Percentiles rank a stretch among this genome's conserved stretches.
Conservation (phyloP, 768 basidiomycete species). For the Amanita pallidorosea region DNA sequence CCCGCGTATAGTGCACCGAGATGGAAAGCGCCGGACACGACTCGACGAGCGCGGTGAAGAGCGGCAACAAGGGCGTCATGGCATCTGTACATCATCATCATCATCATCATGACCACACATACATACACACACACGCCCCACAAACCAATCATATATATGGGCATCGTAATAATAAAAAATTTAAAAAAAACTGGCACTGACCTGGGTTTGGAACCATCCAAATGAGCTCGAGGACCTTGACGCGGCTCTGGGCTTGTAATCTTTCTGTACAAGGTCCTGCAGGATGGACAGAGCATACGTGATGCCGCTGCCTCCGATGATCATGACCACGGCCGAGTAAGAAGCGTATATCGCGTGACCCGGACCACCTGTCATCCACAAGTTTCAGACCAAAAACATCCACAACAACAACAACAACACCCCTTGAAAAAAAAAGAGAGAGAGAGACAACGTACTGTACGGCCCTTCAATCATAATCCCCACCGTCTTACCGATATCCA, state of each 20-base stretch:
- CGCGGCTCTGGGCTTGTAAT: constrained; percentile 37
- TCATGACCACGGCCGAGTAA: constrained; percentile 57
- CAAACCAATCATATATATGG: no score
- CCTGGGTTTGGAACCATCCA: constrained; percentile 53
- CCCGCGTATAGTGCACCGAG: constrained; percentile 2
- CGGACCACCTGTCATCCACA: constrained; percentile 33
- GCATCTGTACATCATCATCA: no score
- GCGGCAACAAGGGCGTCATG: background rate
- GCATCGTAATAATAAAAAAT: no score
- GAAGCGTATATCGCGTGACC: constrained; percentile 50
- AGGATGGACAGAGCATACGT: constrained; percentile 55
- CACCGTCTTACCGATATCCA: constrained; percentile 25
- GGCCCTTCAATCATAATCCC: constrained; percentile 56
- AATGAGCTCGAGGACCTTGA: constrained; percentile 51
- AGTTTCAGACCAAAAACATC: constrained; percentile 7
- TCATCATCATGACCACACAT: no score
- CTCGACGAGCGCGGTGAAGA: constrained; percentile 1
- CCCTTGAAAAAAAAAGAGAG: no score
- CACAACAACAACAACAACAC: no score
- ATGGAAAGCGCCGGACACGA: background rate
- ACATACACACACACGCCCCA: no score
- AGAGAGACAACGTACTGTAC: constrained; percentile 30
- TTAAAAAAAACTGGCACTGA: constrained; percentile 12
- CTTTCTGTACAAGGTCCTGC: constrained; percentile 56
- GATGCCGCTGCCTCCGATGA: constrained; percentile 73